Conservation (phyloP, 129 eudicot genomes). For the Pulicaria dysenterica region DNA sequence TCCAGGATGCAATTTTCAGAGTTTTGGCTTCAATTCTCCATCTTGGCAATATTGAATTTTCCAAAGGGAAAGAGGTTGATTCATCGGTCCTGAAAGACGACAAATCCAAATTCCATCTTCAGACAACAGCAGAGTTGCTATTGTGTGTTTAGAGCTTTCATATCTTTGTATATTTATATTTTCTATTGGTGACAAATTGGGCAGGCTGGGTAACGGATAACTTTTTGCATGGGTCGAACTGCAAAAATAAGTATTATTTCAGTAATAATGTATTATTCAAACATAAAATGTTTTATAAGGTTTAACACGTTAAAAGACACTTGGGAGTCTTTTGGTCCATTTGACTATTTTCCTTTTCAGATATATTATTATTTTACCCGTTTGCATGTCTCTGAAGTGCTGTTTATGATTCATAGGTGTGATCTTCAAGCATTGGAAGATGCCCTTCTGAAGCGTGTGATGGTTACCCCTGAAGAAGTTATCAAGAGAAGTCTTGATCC, state of each 20-base stretch:
- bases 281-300: neutral
- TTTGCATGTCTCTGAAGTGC: neutral
- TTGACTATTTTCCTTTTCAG: neutral
- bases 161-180: conserved; percentile 2
- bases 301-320: neutral
- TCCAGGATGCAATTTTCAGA: conserved; percentile 97
- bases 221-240: neutral
- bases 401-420: conserved; percentile 57
- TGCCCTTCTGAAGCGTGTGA: conserved; percentile 88
- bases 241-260: no score
- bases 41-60: conserved; percentile 88
- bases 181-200: conserved; percentile 13
- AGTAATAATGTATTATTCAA: neutral
- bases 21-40: conserved; percentile 96
- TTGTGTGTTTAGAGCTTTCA: conserved; percentile 48
- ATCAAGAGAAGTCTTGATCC: conserved; percentile 98
- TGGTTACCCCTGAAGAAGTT: conserved; percentile 99
- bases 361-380: neutral
- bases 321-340: neutral
- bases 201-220: neutral
- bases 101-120: conserved; percentile 85
- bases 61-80: conserved; percentile 86
- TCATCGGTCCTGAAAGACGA: conserved; percentile 87
- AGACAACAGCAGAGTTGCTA: conserved; percentile 75
- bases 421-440: conserved; percentile 78